Evolutionary conservation across 306 rosid genomes (phyloP), one percentile per base, ranked within the genome.

Genomic region (Calophaca sinica): DNA sequence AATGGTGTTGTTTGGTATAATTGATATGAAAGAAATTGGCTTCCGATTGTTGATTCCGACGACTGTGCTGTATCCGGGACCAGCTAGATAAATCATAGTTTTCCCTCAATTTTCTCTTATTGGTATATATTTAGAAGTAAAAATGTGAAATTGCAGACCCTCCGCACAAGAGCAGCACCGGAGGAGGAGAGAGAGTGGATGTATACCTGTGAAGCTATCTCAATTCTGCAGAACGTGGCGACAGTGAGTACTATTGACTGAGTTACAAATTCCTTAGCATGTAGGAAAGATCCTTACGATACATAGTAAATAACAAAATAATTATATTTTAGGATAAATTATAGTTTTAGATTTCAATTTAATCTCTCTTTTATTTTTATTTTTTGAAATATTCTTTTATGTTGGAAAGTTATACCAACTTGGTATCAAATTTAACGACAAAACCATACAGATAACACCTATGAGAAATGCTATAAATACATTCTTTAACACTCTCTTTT

Each of bases 41-140:
- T 67, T 74, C 68, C 79, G 84, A 55, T 41, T 59, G 75, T 44
- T 53, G 44, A 63, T 70, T 65, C 81, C 79, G 44, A 65, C 38
- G 50, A 59, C 67, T 2, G 57, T 20, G 39, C 0, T 36, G 50
- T 55, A 15, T 49, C 66, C 61, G 63, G 70, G n/a, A 10, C 74
- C 62, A 48, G 64, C 29, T 10, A 74, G 79, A 61, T 81, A 69
- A 51, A 38, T 42, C 96, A 80, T 79, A 4, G 20, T 68, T 45
- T 13, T 57, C 41, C 39, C 15, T 64, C 32, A 6, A 9, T 61
- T 26, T 15, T 4, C 11, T 46, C 7, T 74, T 33, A 33, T 14
- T n/a, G 1, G 4, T 5, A 3, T 54, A 6, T 52, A 39, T 2
- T 10, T 11, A n/a, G 32, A 28, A 65, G 9, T 9, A 8, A 1